Conservation (phyloP, 2,329 filamentous ascomycete species). For the Trichoderma sp. region DNA sequence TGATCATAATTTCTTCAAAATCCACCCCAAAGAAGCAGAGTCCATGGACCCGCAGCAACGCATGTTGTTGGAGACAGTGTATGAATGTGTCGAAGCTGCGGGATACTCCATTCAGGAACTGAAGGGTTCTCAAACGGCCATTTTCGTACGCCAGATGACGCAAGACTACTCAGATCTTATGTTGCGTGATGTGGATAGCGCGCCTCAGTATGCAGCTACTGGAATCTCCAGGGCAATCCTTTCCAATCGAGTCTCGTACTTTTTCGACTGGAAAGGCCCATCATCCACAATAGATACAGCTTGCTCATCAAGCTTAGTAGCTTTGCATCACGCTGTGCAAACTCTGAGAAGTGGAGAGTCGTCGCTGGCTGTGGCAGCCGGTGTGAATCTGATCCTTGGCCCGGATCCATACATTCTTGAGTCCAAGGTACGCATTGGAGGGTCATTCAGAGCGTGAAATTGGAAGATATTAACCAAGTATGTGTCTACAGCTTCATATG, state of each 20-base stretch:
- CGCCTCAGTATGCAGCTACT: constrained; percentile 45
- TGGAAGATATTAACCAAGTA: too few relatives aligned
- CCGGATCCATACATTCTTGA: constrained; percentile 16
- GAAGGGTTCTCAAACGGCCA: constrained; percentile 37
- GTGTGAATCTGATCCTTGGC: constrained; percentile 62
- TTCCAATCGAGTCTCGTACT: constrained; percentile 48
- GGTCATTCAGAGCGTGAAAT: too few relatives aligned
- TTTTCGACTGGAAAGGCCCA: constrained; percentile 49
- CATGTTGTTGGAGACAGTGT: constrained; percentile 42
- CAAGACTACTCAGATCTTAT: constrained; percentile 42
- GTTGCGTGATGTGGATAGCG: constrained; percentile 30
- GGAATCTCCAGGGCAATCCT: constrained; percentile 46
- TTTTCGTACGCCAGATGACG: constrained; percentile 40
- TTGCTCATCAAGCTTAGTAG: constrained; percentile 51
- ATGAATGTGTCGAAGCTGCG: constrained; percentile 44
- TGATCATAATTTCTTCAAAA: constrained; percentile 39
- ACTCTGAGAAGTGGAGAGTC: constrained; percentile 30
- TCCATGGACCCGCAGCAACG: constrained; percentile 30
- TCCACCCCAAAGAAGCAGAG: constrained; percentile 22
- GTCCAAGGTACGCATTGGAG: background rate
- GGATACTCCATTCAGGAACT: constrained; percentile 30
- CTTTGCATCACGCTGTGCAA: constrained; percentile 45
- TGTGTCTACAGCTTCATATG: background rate
- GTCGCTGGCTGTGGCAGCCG: constrained; percentile 33
- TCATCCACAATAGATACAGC: constrained; percentile 54